These are phyloP conservation scores for Thermoascus crustaceus DNA, from an alignment of 2,329 filamentous ascomycete species.

Conservation along the genomic window DNA sequence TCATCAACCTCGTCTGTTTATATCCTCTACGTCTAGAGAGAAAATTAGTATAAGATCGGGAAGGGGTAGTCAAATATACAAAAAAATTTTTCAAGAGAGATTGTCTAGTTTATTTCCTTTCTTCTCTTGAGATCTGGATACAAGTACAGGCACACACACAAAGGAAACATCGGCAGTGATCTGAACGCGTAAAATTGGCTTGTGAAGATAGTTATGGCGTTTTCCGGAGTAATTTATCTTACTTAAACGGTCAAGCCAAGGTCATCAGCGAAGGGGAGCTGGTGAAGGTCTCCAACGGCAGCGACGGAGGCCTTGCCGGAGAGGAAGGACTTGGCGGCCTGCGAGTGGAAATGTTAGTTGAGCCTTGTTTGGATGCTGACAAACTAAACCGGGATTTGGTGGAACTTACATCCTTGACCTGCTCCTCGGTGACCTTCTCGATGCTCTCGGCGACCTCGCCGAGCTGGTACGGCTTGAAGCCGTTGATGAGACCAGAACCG, in stretches of 20 bases:
- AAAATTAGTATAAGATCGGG: no score
- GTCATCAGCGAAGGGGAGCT: conserved; percentile 87
- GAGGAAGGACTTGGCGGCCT: conserved; percentile 83
- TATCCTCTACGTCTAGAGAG: no score
- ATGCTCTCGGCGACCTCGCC: conserved; percentile 70
- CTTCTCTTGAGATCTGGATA: no score
- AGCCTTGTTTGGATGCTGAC: conserved; percentile 9
- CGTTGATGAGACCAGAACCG: conserved; percentile 74
- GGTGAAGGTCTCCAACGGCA: conserved; percentile 82
- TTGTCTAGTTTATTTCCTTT: conserved; percentile 4
- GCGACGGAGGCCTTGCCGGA: conserved; percentile 84
- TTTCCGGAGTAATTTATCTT: conserved; percentile 25
- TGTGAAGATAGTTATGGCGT: conserved; percentile 9
- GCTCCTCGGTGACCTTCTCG: conserved; percentile 71
- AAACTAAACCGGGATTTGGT: conserved; percentile 1
- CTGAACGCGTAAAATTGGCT: conserved; percentile 7
- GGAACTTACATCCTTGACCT: conserved; percentile 71
- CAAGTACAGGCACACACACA: conserved; percentile 14
- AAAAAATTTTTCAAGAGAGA: background rate
- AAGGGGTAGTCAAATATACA: background rate
- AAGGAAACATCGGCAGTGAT: conserved; percentile 29
- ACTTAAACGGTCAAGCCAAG: conserved; percentile 86
- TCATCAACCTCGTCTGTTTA: no score
- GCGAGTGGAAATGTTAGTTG: conserved; percentile 16
- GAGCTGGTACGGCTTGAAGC: conserved; percentile 75